Evolutionary conservation across 441 rosid species (phyloP), one percentile per base, ranked within the genome.

Genomic region (Populus hybrid): DNA sequence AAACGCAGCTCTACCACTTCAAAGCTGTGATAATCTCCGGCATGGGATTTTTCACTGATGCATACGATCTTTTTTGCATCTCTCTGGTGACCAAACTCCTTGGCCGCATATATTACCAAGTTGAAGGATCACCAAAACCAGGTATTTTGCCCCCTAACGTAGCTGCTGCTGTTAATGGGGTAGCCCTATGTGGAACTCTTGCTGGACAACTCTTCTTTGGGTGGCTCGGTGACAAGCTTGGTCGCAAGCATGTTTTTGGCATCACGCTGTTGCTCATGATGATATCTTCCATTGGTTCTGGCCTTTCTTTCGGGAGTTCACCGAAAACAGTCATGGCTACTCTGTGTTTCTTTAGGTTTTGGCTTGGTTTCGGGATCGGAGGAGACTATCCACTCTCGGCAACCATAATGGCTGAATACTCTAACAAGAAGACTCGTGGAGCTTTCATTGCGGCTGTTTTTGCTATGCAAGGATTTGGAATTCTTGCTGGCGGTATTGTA

Each of bases 381-480:
- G 66, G 69, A 20, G 77, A 79, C 40, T 42, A 65, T 7, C 77
- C 74, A 16, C 54, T 42, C 8, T 73, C 72, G 11, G 80, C 80
- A 24, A 77, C 74, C 6, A 77, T 77, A 24, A 77, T 70, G 79
- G 35, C 79, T 10, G 79, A 77, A 28, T 73, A 77, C 26, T 23
- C 74, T 10, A 70, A 70, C 38, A 61, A 77, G 12, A 63, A 70
- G 61, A 77, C 80, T 38, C 80, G 75, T 3, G 80, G 80, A 5
- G 75, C 80, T 24, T 77, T 77, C n/a, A 71, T 70, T 28, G 70
- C 70, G 3, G 74, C 79, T 69, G 79, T 77, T 59, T 77, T 68
- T 54, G 78, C 73, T 2, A 76, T 76, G 78, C 79, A 77, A 28
- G 75, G 80, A n/a, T 77, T 77, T 28, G 80, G 80, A 1, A 77